Percentiles rank a stretch among this genome's conserved stretches.
Conservation (phyloP, 495 filamentous ascomycete genomes). For the Neohortaea acidophila region DNA sequence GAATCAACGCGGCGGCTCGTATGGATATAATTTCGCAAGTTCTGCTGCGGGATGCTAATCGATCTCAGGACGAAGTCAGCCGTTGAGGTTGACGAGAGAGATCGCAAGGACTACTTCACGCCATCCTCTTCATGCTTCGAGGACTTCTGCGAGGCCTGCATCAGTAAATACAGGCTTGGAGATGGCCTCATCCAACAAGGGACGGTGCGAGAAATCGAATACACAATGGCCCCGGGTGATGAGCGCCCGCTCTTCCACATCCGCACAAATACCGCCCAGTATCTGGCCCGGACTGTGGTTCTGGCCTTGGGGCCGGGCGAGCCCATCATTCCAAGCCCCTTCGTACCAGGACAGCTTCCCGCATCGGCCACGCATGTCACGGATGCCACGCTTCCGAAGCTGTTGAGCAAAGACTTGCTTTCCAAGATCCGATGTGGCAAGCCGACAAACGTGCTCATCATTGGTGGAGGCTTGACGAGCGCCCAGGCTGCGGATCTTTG, state of each 20-base stretch:
- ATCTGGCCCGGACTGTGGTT: constrained; percentile 37
- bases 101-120: constrained; percentile 50
- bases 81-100: constrained; percentile 44
- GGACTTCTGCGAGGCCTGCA: constrained; percentile 40
- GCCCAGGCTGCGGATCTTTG: constrained; percentile 40
- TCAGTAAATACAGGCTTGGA: constrained; percentile 35
- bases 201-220: constrained; percentile 38
- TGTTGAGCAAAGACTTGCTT: neutral
- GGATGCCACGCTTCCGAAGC: neutral
- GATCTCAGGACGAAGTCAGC: constrained; percentile 15
- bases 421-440: constrained; percentile 3
- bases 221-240: constrained; percentile 24
- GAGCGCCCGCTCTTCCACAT: constrained; percentile 38
- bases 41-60: constrained; percentile 12
- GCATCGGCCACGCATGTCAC: neutral
- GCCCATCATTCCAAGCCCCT: neutral
- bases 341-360: neutral
- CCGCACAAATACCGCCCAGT: constrained; percentile 30
- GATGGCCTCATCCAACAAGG: constrained; percentile 33
- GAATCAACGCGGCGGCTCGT: neutral
- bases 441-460: constrained; percentile 39
- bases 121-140: constrained; percentile 41
- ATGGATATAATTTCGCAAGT: neutral
- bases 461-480: constrained; percentile 47
- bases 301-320: constrained; percentile 2